phyloP scores from a whole-genome alignment of 257 asterid genomes.

The Cruciata laevipes region DNA sequence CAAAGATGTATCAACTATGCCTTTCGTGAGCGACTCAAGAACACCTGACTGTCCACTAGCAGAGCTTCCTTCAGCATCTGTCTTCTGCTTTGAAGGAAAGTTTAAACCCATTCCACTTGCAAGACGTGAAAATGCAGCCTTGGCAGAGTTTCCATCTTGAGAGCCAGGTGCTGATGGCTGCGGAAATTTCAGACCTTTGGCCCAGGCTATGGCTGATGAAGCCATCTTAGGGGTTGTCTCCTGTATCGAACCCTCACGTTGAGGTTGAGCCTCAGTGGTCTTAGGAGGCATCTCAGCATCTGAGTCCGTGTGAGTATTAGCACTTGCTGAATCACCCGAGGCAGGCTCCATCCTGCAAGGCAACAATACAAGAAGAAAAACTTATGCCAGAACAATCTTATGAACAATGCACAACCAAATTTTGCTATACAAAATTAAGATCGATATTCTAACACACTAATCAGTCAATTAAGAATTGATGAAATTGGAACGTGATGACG shows the following conservation, averaged over 20 bases:
- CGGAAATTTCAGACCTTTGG: constrained; percentile 50
- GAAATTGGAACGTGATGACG: too few relatives aligned
- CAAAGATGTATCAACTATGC: constrained; percentile 79
- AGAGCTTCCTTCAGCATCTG: constrained; percentile 36
- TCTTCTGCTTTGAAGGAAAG: constrained; percentile 42
- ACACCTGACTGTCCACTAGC: constrained; percentile 57
- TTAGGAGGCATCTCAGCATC: constrained; percentile 36
- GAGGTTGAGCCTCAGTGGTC: constrained; percentile 28
- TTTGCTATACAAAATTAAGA: neutral
- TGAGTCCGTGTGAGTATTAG: constrained; percentile 35
- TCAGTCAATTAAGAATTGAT: neutral
- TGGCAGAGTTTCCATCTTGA: constrained; percentile 35
- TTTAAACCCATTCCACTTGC: constrained; percentile 77
- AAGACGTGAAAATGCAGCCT: constrained; percentile 63
- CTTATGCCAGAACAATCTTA: too few relatives aligned
- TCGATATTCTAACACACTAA: neutral
- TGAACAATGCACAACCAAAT: neutral
- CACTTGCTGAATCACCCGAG: constrained; percentile 37
- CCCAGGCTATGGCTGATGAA: constrained; percentile 59
- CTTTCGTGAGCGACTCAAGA: constrained; percentile 72
- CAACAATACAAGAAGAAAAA: too few relatives aligned
- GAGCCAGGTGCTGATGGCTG: constrained; percentile 42
- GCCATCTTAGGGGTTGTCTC: constrained; percentile 45
- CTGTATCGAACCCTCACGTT: constrained; percentile 32
- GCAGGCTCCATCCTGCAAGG: constrained; percentile 56